Evolutionary conservation across 2,329 filamentous ascomycete species (phyloP), one percentile per base, ranked within the genome.

Genomic region (Dactylellina haptotyla): DNA sequence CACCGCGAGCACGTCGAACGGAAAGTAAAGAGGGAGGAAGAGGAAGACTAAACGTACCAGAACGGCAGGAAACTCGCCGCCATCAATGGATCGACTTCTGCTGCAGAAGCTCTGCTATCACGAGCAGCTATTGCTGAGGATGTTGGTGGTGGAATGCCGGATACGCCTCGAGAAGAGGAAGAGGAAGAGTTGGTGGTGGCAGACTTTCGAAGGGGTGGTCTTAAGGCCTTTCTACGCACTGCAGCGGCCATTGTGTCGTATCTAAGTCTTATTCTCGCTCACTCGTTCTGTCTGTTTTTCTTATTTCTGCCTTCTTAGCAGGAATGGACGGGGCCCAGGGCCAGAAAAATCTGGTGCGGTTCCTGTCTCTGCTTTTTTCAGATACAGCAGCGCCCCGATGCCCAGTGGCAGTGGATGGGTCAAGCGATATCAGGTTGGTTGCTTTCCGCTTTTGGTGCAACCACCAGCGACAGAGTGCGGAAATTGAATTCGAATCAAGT

Each of bases 1-100:
- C 1, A 46, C 41, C 4, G 9, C 6, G n/a, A 10, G 14, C 37
- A 41, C 14, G 18, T 12, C 30, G n/a, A 30, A 37, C 18, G 12
- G 32, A 16, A 45, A 2, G 20, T 20, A 28, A 48, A 41, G 18
- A 46, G 51, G 37, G 16, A 56, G 58, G 26, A n/a, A 39, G 34
- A 56, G 50, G 25, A 34, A 53, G 54, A 41, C 28, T 37, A 70
- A 53, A 54, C 77, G 72, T 58, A 78, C 77, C 77, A 78, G 61
- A 77, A 78, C 2, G 77, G 77, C 50, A 78, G 66, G 65, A 78
- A 78, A 70, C 76, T 77, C 32, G 77, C 77, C 67, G 77, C 77
- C 77, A 78, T 78, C 37, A 75, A 76, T 54, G 73, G 72, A 67
- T 78, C 77, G 4, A 59, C 37, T 53, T 77, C 76, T 58, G 70